A percentile compares a stretch with the other conserved stretches of the same genome.
Conservation (phyloP, 2,329 filamentous ascomycete genomes). For the Gnomoniopsis smithogilvyi region DNA sequence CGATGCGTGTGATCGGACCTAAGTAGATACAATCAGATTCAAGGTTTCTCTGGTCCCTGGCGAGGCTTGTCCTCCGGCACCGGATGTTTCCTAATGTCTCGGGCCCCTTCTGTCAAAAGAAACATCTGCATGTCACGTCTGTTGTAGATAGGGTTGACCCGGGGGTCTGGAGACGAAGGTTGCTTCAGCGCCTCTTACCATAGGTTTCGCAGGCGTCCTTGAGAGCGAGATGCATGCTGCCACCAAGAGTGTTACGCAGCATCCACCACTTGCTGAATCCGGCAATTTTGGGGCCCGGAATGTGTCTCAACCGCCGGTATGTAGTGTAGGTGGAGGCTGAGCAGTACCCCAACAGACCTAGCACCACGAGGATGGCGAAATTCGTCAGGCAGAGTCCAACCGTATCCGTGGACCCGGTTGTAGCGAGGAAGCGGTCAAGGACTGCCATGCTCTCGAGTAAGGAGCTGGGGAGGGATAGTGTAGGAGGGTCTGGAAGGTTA, state of each 20-base stretch:
- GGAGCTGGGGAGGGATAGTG: background rate
- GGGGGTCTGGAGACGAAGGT: constrained; percentile 1
- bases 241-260: constrained; percentile 26
- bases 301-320: constrained; percentile 25
- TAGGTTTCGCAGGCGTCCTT: constrained; percentile 24
- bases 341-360: constrained; percentile 18
- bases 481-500: background rate
- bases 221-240: constrained; percentile 25
- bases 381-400: constrained; percentile 5
- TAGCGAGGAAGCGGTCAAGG: constrained; percentile 8
- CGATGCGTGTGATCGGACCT: constrained; percentile 25
- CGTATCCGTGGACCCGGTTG: background rate
- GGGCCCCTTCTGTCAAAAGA: constrained; percentile 7
- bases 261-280: constrained; percentile 28
- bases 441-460: constrained; percentile 6
- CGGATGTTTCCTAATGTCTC: constrained; percentile 10
- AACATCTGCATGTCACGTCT: constrained; percentile 16
- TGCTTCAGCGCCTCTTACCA: constrained; percentile 19
- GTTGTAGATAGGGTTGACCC: constrained; percentile 9
- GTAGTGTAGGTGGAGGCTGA: constrained; percentile 18
- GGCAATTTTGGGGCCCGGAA: constrained; percentile 24
- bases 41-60: background rate
- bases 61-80: background rate
- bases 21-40: background rate
- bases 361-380: constrained; percentile 9